Evolutionary conservation across 23 red algal species (phyloP).

Genomic region (Porphyridium purpureum): DNA sequence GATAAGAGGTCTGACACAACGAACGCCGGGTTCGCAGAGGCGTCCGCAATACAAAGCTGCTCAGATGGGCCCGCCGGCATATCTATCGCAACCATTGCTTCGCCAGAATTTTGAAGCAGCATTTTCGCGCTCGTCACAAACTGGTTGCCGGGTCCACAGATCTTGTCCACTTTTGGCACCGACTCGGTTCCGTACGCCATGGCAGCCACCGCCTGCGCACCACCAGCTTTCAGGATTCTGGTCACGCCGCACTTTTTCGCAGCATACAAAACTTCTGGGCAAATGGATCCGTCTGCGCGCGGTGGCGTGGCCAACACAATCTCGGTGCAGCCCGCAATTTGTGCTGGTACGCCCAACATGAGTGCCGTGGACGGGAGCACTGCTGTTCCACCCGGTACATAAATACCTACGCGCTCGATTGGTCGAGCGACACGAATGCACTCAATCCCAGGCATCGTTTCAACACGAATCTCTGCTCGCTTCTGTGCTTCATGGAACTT

Average conservation of each 20-base stretch:
- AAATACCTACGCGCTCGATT: slow-evolving; percentile 78
- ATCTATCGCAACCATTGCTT: slow-evolving; percentile 79
- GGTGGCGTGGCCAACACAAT: slow-evolving; percentile 76
- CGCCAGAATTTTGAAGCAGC: slow-evolving; percentile 25
- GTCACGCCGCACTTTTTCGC: background rate
- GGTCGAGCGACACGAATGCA: slow-evolving; percentile 11
- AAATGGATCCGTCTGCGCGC: slow-evolving; percentile 3
- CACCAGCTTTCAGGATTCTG: slow-evolving; percentile 20
- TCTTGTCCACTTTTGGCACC: slow-evolving; percentile 82
- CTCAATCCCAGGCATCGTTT: background rate
- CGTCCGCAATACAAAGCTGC: slow-evolving; percentile 74
- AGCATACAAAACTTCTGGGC: slow-evolving; percentile 5
- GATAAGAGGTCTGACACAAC: slow-evolving; percentile 82
- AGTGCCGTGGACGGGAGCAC: slow-evolving; percentile 79
- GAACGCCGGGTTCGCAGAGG: slow-evolving; percentile 27
- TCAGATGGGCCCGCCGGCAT: slow-evolving; percentile 82
- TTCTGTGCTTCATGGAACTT: background rate
- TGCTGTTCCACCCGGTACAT: slow-evolving; percentile 97
- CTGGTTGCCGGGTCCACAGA: slow-evolving; percentile 89
- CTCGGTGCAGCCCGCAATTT: slow-evolving; percentile 54
- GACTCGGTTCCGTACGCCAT: slow-evolving; percentile 88
- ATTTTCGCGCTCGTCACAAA: slow-evolving; percentile 88
- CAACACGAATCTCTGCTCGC: background rate
- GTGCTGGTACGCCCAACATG: slow-evolving; percentile 75
- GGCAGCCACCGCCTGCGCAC: slow-evolving; percentile 88